Conservation (phyloP, 2,329 filamentous ascomycete genomes). For the Ophiostoma novo-ulmi region DNA sequence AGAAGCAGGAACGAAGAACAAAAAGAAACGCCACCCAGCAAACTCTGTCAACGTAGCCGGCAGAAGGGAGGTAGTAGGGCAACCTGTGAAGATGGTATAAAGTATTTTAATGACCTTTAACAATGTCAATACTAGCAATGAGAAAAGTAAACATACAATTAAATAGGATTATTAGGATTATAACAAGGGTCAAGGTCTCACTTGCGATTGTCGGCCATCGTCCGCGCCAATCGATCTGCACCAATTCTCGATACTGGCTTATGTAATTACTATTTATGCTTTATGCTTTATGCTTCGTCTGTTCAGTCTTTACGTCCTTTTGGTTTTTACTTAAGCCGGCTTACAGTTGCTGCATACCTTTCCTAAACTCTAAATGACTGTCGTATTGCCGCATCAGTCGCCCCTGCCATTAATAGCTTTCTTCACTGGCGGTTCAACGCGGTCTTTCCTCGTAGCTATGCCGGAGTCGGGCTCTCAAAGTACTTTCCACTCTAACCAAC, state of each 20-base stretch:
- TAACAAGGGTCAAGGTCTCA: neutral
- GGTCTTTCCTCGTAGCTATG: neutral
- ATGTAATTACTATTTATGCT: neutral
- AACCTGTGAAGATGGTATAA: neutral
- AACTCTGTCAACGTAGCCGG: neutral
- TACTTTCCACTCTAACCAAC: neutral
- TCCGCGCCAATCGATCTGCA: neutral
- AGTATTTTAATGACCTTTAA: neutral
- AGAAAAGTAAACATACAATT: neutral
- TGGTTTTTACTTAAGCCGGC: neutral
- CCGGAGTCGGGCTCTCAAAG: neutral
- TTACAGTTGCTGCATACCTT: neutral
- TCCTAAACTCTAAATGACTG: neutral
- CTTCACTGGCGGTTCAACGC: too few species aligned
- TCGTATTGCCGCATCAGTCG: neutral
- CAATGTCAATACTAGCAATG: neutral
- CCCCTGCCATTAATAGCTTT: neutral
- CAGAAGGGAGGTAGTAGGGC: neutral
- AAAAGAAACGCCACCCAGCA: constrained; percentile 10
- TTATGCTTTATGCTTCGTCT: neutral
- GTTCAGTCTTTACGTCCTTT: neutral
- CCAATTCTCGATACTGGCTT: neutral
- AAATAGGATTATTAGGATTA: too few species aligned
- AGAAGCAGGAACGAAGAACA: neutral
- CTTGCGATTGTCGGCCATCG: neutral